Base-by-base conservation (phyloP, 129 eudicot species). In the Erigeron canadensis region DNA sequence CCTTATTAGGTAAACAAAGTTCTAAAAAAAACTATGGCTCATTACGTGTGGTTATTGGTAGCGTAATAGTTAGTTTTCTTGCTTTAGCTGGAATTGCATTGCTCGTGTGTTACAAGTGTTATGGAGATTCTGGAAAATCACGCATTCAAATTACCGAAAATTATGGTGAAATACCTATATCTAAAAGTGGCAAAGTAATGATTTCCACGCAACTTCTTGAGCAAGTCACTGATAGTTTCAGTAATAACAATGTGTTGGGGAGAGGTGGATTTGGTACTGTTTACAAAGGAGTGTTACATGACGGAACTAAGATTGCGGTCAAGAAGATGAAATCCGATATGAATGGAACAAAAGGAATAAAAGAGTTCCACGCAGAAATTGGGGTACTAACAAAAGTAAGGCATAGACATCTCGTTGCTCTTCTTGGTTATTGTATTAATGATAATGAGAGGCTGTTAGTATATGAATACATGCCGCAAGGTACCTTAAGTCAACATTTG, bases 391-490 rank as follows among this genome's bases (percentile, higher is more conserved):
- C 86, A 2, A 77, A 72, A 38, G 86, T 82, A 22, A 73, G 82
- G 62, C 82, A 82, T 72, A 77, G 86, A 71, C 79, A 82, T 73
- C 65, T 82, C 39, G 86, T 82, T 1, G 82, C 82, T 6, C 80
- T 82, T 28, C 69, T 72, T 1, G 86, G 86, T 37, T 77, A 44
- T 11, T 77, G 86, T 67, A 57, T 67, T 42, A 77, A 82, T 63
- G 86, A 68, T 8, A 73, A 82, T 23, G 86, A 82, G 72, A 82
- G 86, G 80, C 79, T 82, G 17, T 62, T 82, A 61, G 86, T 82
- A 10, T 82, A 77, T 15, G 85, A 81, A 71, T 81, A 81, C 63
- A 81, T 81, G 85, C 75, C 85, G 22, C 78, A 63, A 56, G 85
- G 85, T 23, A 75, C 80, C 12, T 57, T 81, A 17, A 71, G 78